Evolutionary conservation across 257 asterid species (phyloP).

Genomic region (Cinchona pubescens): DNA sequence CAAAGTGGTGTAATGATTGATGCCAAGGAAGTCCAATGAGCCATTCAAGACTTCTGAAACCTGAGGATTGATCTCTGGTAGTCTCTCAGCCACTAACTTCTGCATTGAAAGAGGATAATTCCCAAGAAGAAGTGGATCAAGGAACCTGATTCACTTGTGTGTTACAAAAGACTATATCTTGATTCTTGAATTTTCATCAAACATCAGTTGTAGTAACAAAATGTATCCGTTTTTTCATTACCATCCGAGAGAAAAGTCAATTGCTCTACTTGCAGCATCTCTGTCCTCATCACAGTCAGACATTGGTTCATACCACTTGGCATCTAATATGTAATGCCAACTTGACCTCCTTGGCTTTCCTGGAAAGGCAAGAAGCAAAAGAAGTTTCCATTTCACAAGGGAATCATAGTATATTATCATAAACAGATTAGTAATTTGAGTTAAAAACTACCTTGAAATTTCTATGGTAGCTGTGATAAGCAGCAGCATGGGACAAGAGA

Average conservation of each 20-base stretch:
- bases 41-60: constrained; percentile 52
- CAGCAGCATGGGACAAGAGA: constrained; percentile 74
- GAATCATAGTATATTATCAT: not conserved
- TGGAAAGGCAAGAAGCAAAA: constrained; percentile 19
- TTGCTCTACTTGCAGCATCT: constrained; percentile 68
- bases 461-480: constrained; percentile 50
- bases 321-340: constrained; percentile 72
- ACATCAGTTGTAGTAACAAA: not conserved
- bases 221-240: constrained; percentile 22
- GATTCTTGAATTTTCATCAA: not conserved
- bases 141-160: constrained; percentile 59
- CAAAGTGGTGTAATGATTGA: constrained; percentile 72
- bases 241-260: constrained; percentile 88
- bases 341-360: constrained; percentile 62
- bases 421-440: not conserved
- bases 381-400: not conserved
- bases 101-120: constrained; percentile 85
- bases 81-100: constrained; percentile 60
- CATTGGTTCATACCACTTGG: constrained; percentile 75
- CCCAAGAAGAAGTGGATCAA: constrained; percentile 92
- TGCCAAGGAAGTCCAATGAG: constrained; percentile 70
- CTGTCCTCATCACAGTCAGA: constrained; percentile 54
- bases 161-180: not conserved
- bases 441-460: constrained; percentile 58
- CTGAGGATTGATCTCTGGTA: constrained; percentile 48